Conservation (phyloP, 495 filamentous ascomycete species). For the Podospora comata region DNA sequence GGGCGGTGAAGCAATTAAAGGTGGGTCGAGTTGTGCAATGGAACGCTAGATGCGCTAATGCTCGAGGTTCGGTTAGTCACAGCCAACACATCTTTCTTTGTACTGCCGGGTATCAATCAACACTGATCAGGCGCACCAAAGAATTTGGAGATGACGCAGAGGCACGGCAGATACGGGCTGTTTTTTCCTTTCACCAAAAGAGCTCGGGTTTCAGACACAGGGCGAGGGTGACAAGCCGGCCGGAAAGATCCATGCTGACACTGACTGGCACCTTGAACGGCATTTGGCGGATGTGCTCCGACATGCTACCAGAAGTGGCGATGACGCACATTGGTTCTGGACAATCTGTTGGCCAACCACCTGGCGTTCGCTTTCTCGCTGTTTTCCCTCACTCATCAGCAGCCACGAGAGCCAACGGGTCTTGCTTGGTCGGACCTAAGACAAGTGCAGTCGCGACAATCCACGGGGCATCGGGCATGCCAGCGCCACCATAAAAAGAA, state of each 20-base stretch:
- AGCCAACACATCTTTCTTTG: background rate
- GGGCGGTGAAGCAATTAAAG: constrained; percentile 5
- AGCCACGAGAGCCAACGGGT: background rate
- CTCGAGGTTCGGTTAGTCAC: background rate
- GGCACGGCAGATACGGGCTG: background rate
- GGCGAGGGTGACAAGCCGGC: background rate
- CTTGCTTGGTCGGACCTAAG: background rate
- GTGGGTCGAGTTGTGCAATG: background rate
- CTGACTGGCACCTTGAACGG: background rate
- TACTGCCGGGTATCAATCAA: background rate
- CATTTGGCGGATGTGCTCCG: constrained; percentile 1
- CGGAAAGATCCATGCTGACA: no score
- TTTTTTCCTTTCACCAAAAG: background rate
- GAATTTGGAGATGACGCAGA: background rate
- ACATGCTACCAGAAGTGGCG: constrained; percentile 1
- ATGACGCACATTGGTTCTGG: constrained; percentile 12
- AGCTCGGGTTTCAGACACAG: background rate
- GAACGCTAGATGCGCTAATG: background rate
- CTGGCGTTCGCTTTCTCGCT: background rate
- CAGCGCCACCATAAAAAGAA: background rate
- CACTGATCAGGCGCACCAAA: background rate
- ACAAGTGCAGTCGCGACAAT: background rate
- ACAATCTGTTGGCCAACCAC: background rate
- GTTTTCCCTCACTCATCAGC: background rate
- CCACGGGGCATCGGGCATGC: background rate